Conservation (phyloP, 2,329 filamentous ascomycete species). For the Emmonsia crescens region DNA sequence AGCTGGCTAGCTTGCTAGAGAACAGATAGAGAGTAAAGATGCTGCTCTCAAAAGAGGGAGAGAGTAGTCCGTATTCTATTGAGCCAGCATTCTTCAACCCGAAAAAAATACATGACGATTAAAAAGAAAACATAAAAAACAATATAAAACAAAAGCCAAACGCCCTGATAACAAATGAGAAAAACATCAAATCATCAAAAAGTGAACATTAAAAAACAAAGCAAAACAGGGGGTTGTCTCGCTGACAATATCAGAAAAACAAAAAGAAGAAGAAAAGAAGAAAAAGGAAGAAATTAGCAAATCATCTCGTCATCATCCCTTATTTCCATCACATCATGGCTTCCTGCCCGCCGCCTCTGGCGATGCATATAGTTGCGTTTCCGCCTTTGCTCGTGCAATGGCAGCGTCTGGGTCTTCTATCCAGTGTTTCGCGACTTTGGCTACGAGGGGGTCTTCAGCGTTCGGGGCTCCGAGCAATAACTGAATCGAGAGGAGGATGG, state of each 20-base stretch:
- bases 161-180: not conserved
- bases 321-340: not conserved
- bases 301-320: not conserved
- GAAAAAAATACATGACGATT: not conserved
- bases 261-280: not conserved
- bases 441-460: slow-evolving; percentile 94
- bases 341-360: not conserved
- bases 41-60: not conserved
- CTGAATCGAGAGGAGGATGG: slow-evolving; percentile 97
- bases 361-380: slow-evolving; percentile 70
- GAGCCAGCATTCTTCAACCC: not conserved
- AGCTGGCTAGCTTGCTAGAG: not conserved
- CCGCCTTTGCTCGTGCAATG: slow-evolving; percentile 83
- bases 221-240: not conserved
- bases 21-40: not conserved
- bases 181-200: not conserved
- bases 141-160: not conserved
- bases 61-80: not conserved
- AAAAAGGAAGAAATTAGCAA: not conserved
- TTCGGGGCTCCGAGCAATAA: slow-evolving; percentile 92
- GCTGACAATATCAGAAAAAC: not conserved
- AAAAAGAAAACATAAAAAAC: not conserved
- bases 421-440: slow-evolving; percentile 96
- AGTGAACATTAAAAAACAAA: not conserved
- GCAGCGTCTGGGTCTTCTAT: slow-evolving; percentile 91